phyloP scores from a whole-genome alignment of 345 rosid genomes.

The Rhizophora mangle region DNA sequence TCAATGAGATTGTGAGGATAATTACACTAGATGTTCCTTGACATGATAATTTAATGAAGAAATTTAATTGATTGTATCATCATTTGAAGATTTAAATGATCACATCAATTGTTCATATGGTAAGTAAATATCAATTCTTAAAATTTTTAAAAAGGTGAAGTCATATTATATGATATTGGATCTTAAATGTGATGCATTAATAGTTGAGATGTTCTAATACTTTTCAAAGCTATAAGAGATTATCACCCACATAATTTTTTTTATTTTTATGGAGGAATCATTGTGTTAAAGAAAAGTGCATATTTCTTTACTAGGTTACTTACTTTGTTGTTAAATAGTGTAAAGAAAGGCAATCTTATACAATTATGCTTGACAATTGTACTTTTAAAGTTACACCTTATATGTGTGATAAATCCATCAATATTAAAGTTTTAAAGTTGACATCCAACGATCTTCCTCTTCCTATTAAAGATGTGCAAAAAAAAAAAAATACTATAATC shows the following conservation, averaged over 20 bases:
- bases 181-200: constrained; percentile 82
- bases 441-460: no score
- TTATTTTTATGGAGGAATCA: constrained; percentile 74
- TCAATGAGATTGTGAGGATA: constrained; percentile 92
- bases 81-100: constrained; percentile 69
- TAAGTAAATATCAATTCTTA: constrained; percentile 77
- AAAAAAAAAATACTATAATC: no score
- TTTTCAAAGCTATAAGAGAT: constrained; percentile 78
- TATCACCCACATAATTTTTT: constrained; percentile 62
- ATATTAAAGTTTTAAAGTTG: no score
- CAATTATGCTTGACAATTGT: constrained; percentile 55
- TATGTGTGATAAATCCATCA: no score
- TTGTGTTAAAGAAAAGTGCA: constrained; percentile 86
- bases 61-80: constrained; percentile 82
- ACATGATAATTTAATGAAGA: constrained; percentile 86
- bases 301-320: constrained; percentile 66
- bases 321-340: constrained; percentile 52
- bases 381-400: constrained; percentile 63
- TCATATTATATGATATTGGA: constrained; percentile 96
- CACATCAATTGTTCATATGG: constrained; percentile 59
- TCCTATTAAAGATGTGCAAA: no score
- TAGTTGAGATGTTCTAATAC: constrained; percentile 83
- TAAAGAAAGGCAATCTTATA: constrained; percentile 66
- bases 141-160: constrained; percentile 88
- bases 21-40: constrained; percentile 96